Base-by-base conservation (phyloP, 2,329 filamentous ascomycete species). In the Biscogniauxia mediterranea region DNA sequence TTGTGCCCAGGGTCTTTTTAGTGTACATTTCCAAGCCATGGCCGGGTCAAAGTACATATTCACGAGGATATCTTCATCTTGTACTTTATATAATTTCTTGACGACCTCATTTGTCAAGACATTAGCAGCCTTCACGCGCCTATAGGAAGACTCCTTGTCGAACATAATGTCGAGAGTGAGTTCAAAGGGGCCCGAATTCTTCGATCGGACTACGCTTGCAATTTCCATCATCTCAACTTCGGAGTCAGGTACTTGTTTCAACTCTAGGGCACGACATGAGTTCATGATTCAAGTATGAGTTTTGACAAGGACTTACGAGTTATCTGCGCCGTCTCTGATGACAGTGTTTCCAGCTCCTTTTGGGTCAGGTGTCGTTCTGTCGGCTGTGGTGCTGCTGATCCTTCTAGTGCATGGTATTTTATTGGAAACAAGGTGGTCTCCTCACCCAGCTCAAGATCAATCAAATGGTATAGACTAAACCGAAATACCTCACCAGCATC, bases 111-210 rank as follows among this genome's bases (percentile, higher is more conserved):
- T 63, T 0, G 66, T 68, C 13, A 77, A 65, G 0, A 76, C 46
- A 23, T 68, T 64, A 1, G 74, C 64, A 0, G 56, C 53, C 55
- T 76, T 76, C 19, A 76, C 71, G 5, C 60, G 57, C 13, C 69
- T 23, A 60, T 75, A 77, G 1, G 68, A 62, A 2, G 62, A 66
- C 8, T 57, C 52, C 17, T 66, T 57, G 17, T 68, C 66, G 64
- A 80, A 80, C 68, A 80, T 75, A 55, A 79, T 70, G 61, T 79
- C 78, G 15, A 80, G 70, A 1, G 78, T 79, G 46, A 80, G 65
- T 60, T 80, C 77, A 64, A 71, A 80, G 0, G 78, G 77, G 0
- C 78, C 77, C 0, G 77, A 67, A 54, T 78, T 80, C 66, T 80
- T 80, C 19, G 71, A 73, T 6, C 76, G 72, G 25, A 77, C 65